A percentile compares a stretch with the other conserved stretches of the same genome.
Conservation (phyloP, 1,284 basidiomycete genomes). For the Veloboletus limbatus region DNA sequence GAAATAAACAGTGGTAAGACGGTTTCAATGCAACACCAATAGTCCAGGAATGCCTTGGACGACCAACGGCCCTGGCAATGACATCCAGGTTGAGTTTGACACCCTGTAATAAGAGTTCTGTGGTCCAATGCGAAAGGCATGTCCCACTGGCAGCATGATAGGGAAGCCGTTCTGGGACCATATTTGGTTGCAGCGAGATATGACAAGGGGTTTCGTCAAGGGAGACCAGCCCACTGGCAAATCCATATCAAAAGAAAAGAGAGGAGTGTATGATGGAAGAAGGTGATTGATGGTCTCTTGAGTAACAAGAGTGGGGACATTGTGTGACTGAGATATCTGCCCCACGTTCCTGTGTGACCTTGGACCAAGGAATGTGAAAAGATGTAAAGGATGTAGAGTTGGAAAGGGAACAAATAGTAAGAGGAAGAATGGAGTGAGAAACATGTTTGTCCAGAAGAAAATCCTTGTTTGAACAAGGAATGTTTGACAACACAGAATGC, state of each 20-base stretch:
- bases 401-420: too few species aligned
- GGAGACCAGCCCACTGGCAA: not conserved
- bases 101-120: not conserved
- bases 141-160: not conserved
- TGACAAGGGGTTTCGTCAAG: not conserved
- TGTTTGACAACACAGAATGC: too few species aligned
- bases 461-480: too few species aligned
- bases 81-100: constrained; percentile 4
- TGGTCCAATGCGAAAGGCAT: constrained; percentile 9
- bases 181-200: constrained; percentile 7
- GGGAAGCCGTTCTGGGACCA: constrained; percentile 1
- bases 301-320: too few species aligned
- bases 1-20: not conserved
- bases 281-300: too few species aligned
- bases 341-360: too few species aligned
- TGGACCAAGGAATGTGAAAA: too few species aligned
- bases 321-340: too few species aligned
- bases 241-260: not conserved
- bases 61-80: constrained; percentile 1
- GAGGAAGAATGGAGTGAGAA: too few species aligned
- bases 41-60: constrained; percentile 4
- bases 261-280: too few species aligned
- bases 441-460: too few species aligned
- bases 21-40: not conserved
- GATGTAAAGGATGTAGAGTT: too few species aligned